phyloP scores from a whole-genome alignment of 345 rosid genomes.

The Abelmoschus esculentus region DNA sequence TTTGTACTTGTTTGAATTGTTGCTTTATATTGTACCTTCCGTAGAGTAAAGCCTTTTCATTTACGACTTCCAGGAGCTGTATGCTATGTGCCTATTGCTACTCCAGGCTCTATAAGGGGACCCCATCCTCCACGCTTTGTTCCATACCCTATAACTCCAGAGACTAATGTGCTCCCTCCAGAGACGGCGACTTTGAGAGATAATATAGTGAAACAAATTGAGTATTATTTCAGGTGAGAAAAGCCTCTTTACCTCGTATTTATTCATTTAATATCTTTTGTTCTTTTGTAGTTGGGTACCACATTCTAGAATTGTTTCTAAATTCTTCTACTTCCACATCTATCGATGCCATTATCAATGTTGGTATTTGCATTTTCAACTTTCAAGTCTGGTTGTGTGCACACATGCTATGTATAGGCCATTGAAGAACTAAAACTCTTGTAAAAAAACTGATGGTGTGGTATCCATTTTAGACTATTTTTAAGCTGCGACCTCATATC shows the following conservation, averaged over 20 bases:
- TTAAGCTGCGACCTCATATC: neutral
- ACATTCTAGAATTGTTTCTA: neutral
- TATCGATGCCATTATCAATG: neutral
- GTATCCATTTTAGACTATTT: neutral
- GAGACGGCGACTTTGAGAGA: constrained; percentile 43
- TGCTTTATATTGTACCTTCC: constrained; percentile 3
- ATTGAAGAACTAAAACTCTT: neutral
- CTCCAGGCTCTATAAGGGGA: constrained; percentile 67
- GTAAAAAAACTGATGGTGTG: neutral
- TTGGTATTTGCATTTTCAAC: neutral
- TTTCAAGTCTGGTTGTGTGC: neutral
- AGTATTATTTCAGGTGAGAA: constrained; percentile 86
- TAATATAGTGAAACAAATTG: constrained; percentile 61
- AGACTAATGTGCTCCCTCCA: constrained; percentile 37
- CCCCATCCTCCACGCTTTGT: constrained; percentile 52
- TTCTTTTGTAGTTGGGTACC: neutral
- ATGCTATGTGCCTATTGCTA: constrained; percentile 55
- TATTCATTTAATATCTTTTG: neutral
- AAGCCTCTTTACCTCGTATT: neutral
- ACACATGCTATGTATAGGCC: neutral
- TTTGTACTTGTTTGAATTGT: neutral
- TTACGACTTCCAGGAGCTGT: constrained; percentile 47
- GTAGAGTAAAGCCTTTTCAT: neutral
- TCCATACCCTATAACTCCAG: constrained; percentile 52
- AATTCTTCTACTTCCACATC: neutral